These are phyloP conservation scores for Hypoxylon perforatum DNA, from an alignment of 495 filamentous ascomycete genomes.

Conservation along the genomic window DNA sequence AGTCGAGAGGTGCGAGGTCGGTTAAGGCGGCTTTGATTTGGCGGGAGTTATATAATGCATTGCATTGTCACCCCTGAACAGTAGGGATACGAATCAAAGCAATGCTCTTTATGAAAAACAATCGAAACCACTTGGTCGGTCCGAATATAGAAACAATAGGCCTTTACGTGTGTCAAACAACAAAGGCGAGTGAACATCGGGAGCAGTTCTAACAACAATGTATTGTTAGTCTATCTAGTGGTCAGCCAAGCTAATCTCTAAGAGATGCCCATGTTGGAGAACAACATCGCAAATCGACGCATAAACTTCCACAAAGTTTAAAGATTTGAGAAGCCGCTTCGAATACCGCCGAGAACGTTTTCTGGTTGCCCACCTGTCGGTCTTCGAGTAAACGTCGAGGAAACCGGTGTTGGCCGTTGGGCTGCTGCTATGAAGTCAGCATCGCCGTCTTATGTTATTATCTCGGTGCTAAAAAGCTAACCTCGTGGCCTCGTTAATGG, in stretches of 20 bases:
- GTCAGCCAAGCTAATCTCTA: neutral
- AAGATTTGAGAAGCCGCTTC: constrained; percentile 28
- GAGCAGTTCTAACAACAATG: constrained; percentile 14
- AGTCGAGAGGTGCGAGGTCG: too few species aligned
- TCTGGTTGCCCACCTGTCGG: constrained; percentile 17
- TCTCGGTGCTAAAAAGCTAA: neutral
- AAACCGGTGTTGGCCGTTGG: constrained; percentile 25
- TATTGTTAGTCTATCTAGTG: constrained; percentile 13
- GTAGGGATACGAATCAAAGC: neutral
- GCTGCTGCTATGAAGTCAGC: constrained; percentile 13
- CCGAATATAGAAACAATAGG: neutral
- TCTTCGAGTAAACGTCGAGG: constrained; percentile 27
- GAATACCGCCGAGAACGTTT: constrained; percentile 23
- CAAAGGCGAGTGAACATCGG: neutral
- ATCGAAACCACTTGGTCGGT: neutral
- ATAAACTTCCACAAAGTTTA: neutral
- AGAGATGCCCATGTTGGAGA: too few species aligned
- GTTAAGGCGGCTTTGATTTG: too few species aligned
- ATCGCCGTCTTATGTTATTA: neutral
- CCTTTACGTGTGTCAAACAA: neutral
- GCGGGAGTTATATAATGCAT: too few species aligned
- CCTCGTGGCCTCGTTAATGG: constrained; percentile 38
- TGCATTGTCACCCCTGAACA: neutral
- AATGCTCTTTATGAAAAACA: neutral
- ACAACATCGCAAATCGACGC: too few species aligned